A percentile compares a stretch with the other conserved stretches of the same genome.
phyloP scores from a whole-genome alignment of 1,139 yeast species.

The Blastobotrys aristatus region DNA sequence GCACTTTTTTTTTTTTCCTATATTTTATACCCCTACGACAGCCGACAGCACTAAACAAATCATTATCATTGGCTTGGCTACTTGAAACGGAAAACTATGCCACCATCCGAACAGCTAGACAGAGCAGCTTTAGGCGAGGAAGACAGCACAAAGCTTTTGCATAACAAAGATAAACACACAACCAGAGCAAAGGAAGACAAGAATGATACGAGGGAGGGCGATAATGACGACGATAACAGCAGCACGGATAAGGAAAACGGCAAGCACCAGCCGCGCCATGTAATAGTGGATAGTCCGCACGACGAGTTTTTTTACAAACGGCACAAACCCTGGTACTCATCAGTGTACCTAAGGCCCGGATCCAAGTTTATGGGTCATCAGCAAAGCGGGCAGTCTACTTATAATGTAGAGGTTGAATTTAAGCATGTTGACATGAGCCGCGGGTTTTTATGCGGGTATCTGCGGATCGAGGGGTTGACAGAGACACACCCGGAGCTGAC shows the following conservation, averaged over 20 bases:
- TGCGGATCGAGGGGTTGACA: constrained; percentile 77
- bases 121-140: too few relatives aligned
- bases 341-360: constrained; percentile 50
- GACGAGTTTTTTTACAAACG: not conserved
- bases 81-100: too few relatives aligned
- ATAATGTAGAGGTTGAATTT: constrained; percentile 67
- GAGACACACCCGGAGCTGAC: constrained; percentile 70
- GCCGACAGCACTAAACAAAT: too few relatives aligned
- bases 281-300: not conserved
- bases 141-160: too few relatives aligned
- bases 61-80: too few relatives aligned
- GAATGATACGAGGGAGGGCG: not conserved
- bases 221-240: not conserved
- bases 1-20: too few relatives aligned
- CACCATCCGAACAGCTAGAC: too few relatives aligned
- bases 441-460: constrained; percentile 66
- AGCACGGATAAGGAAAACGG: not conserved
- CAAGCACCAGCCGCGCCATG: not conserved
- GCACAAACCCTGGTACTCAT: not conserved
- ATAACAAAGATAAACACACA: too few relatives aligned
- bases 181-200: not conserved
- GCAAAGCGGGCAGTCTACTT: constrained; percentile 61
- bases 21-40: too few relatives aligned
- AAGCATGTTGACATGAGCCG: constrained; percentile 60
- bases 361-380: constrained; percentile 65